Evolutionary conservation across 148 eudicot species (phyloP), one percentile per base, ranked within the genome.

Genomic region (Suaeda aralocaspica): DNA sequence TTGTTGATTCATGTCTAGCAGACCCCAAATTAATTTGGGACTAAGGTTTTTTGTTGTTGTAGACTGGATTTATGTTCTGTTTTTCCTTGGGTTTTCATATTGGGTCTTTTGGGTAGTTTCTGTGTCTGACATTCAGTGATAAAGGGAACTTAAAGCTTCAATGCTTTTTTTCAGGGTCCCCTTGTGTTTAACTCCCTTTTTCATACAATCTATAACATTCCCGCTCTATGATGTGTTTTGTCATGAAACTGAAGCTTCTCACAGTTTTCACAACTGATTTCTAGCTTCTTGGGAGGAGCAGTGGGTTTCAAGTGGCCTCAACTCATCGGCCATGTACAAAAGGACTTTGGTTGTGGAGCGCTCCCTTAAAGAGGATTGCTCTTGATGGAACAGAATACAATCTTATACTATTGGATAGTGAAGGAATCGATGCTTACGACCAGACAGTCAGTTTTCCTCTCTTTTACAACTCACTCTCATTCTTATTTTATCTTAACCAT

Each of bases 311-410:
- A 75, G 96, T 94, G 64, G 98, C 95, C 22, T 75, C 98, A 31
- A 91, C 97, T 49, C 97, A 94, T 71, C 82, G 86, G 64, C 98
- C 98, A 19, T 94, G 98, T 68, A 94, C 98, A 2, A 94, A 94
- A 83, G 98, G 98, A 59, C 89, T 94, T 69, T 94, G 98, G 98
- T 74, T 94, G 79, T 94, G 98, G 98, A 94, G 98, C 78, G 73
- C 96, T 60, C 98, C 98, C 56, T 34, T 94, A 62, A 87, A 79
- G 85, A 91, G 90, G 72, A 89, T 85, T 68, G 91, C 96, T 63
- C 89, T 94, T 78, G 98, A 89, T 78, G 98, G 97, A 80, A 87
- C 98, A 45, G 97, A 85, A 44, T 94, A 94, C 87, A 94, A 82
- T 71, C 98, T 94, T 67, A 79, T 94, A 71, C 85, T 94, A 6